These are phyloP conservation scores for Achaetomiella virescens DNA, from an alignment of 495 filamentous ascomycete species.

Conservation along the genomic window DNA sequence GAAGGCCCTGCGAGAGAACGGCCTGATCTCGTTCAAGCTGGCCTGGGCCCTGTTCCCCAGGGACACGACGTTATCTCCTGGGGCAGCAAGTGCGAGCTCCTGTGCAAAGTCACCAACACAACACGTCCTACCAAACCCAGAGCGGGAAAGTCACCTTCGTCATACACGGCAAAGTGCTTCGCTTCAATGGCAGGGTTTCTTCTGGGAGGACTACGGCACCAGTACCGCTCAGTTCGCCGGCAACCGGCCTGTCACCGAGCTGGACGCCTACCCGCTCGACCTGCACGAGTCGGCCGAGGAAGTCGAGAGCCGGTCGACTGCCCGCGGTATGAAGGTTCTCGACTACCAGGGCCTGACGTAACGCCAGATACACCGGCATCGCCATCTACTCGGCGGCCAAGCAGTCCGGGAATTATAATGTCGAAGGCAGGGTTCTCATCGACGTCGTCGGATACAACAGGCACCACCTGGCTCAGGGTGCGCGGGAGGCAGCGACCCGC, in stretches of 20 bases:
- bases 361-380: slow-evolving; percentile 28
- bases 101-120: slow-evolving; percentile 26
- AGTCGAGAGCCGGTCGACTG: slow-evolving; percentile 21
- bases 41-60: slow-evolving; percentile 36
- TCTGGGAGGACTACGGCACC: slow-evolving; percentile 21
- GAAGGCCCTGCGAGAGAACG: slow-evolving; percentile 22
- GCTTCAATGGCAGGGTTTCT: slow-evolving; percentile 30
- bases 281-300: slow-evolving; percentile 22
- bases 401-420: slow-evolving; percentile 21
- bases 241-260: slow-evolving; percentile 24
- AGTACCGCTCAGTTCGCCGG: slow-evolving; percentile 22
- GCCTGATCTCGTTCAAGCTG: slow-evolving; percentile 29
- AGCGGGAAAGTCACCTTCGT: neutral
- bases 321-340: slow-evolving; percentile 26
- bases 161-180: slow-evolving; percentile 22
- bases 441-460: slow-evolving; percentile 36
- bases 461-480: slow-evolving; percentile 28
- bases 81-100: slow-evolving; percentile 27
- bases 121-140: slow-evolving; percentile 14
- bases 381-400: slow-evolving; percentile 17
- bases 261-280: slow-evolving; percentile 30
- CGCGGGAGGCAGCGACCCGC: slow-evolving; percentile 19
- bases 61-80: slow-evolving; percentile 25
- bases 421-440: slow-evolving; percentile 32
- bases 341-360: slow-evolving; percentile 33